phyloP scores from a whole-genome alignment of 257 asterid species.

The Perilla frutescens region DNA sequence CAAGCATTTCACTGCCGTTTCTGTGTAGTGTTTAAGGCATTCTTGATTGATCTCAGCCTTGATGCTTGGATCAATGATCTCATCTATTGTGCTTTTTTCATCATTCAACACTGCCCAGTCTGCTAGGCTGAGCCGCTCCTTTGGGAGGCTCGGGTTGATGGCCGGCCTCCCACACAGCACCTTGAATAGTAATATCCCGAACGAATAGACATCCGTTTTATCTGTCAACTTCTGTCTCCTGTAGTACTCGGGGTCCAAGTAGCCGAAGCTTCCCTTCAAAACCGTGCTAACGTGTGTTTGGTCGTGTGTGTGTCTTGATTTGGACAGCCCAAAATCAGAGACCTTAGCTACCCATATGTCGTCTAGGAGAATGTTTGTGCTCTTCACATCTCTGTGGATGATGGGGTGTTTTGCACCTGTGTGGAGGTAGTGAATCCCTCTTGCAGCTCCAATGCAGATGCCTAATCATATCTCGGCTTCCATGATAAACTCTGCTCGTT shows the following conservation, averaged over 20 bases:
- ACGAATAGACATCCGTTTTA: conserved; percentile 80
- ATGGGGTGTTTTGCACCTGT: conserved; percentile 77
- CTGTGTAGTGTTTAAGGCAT: conserved; percentile 57
- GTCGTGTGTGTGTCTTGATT: conserved; percentile 51
- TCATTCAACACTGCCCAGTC: conserved; percentile 63
- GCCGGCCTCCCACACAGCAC: conserved; percentile 75
- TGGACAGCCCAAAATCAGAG: conserved; percentile 83
- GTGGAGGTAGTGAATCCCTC: conserved; percentile 87
- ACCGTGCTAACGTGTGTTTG: conserved; percentile 75
- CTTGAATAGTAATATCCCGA: conserved; percentile 74
- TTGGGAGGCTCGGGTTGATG: conserved; percentile 54
- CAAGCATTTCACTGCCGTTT: conserved; percentile 65
- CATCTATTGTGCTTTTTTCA: conserved; percentile 34
- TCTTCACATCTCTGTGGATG: conserved; percentile 84
- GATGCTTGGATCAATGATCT: conserved; percentile 57
- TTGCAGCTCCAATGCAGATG: conserved; percentile 76
- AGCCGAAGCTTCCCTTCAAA: conserved; percentile 86
- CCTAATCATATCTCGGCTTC: conserved; percentile 56
- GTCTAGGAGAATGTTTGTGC: conserved; percentile 70
- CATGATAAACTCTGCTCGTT: conserved; percentile 50
- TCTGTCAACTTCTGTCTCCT: conserved; percentile 73
- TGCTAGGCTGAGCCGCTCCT: conserved; percentile 67
- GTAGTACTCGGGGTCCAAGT: conserved; percentile 82
- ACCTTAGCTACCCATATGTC: conserved; percentile 80
- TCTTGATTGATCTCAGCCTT: conserved; percentile 44